Evolutionary conservation across 2,329 filamentous ascomycete genomes (phyloP).

Genomic region (Scedosporium boydii): DNA sequence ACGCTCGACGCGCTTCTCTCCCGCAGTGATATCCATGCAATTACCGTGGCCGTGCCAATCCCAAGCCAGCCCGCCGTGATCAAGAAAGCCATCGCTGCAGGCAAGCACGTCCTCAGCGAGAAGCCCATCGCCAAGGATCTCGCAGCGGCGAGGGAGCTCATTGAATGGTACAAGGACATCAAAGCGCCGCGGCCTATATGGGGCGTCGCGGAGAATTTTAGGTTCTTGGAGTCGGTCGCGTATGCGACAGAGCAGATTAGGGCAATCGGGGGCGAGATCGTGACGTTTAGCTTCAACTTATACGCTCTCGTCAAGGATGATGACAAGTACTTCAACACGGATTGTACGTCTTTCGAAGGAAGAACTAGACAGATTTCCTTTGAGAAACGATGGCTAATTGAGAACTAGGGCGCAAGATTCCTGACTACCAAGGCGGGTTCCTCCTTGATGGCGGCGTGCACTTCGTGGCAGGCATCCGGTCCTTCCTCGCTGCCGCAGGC

Average conservation of each 20-base stretch:
- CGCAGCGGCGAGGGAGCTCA: conserved; percentile 28
- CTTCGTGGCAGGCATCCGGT: conserved; percentile 52
- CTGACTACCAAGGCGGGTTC: conserved; percentile 66
- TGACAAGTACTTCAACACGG: conserved; percentile 40
- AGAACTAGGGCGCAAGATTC: conserved; percentile 50
- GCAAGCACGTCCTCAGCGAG: conserved; percentile 64
- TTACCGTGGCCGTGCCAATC: conserved; percentile 55
- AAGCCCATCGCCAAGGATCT: conserved; percentile 59
- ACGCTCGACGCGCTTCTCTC: conserved; percentile 41
- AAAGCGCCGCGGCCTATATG: conserved; percentile 29
- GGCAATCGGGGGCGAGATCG: conserved; percentile 12
- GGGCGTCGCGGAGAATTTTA: conserved; percentile 64
- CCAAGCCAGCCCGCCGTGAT: conserved; percentile 48
- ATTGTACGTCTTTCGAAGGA: conserved; percentile 18
- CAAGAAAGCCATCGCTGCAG: conserved; percentile 47
- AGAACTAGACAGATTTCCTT: conserved; percentile 7
- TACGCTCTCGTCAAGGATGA: conserved; percentile 30
- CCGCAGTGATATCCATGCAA: conserved; percentile 42
- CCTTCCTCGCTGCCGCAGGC: conserved; percentile 41
- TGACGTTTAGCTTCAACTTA: conserved; percentile 30
- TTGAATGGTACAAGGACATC: conserved; percentile 21
- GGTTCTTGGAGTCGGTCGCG: conserved; percentile 48
- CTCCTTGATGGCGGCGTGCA: conserved; percentile 70
- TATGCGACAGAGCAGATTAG: conserved; percentile 27
- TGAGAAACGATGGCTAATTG: not conserved